Evolutionary conservation across 495 filamentous ascomycete genomes (phyloP), one percentile per base, ranked within the genome.

Genomic region (Lasiosphaeria ovina): DNA sequence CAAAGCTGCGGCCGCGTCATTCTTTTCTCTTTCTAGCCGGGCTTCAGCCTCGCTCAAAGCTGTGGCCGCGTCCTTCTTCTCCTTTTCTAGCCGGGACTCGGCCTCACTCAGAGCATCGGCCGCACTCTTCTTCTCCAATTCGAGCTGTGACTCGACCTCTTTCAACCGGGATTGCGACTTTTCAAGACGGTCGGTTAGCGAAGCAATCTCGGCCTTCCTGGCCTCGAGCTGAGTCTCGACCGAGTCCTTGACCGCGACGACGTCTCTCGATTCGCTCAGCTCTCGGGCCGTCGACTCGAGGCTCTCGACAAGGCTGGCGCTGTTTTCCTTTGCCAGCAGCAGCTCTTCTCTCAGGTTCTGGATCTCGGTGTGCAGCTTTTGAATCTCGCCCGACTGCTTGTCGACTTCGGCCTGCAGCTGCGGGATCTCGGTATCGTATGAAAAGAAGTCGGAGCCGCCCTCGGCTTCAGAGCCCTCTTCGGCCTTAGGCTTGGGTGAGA

Each of bases 371-470:
- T 66, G 62, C 12, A 81, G 69, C 24, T 73, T 71, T 2, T 69
- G 55, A 12, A 79, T 72, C 44, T 79, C 71, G 35, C 74, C 76
- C 10, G 65, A 58, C 58, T 78, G 77, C 45, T 74, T 80, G 32
- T 81, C 80, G 16, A 89, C 72, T 55, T 90, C 84, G 9, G 75
- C 70, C 64, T 88, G 88, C 16, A 93, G 81, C 17, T 78, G 77
- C 38, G 82, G 80, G 35, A 92, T 81, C 67, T 92, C 87, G 36
- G 82, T 77, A 60, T 91, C 84, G 47, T 91, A 96, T 6, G 90
- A 94, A 74, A 97, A 97, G 74, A 97, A 87, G 31, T 96, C 91
- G 66, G 93, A 90, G 52, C 74, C 79, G 5, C 77, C 74, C 52
- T 82, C 79, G 33, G 58, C 74, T 6, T 81, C 76, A 3, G 69